Conservation (phyloP, 768 basidiomycete genomes). For the Nidularia sp. region DNA sequence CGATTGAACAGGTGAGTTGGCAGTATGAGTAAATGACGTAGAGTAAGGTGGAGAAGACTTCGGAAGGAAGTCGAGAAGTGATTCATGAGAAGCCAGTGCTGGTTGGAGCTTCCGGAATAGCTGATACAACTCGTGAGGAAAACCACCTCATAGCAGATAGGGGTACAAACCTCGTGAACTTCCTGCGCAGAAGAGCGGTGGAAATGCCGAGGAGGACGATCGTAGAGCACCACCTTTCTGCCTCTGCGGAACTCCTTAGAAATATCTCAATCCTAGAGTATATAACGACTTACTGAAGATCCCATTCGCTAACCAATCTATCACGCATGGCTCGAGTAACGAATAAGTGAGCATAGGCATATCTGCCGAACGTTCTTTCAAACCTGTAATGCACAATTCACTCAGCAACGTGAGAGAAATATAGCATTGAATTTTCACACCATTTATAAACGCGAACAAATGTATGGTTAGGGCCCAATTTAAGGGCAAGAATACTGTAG, state of each 20-base stretch:
- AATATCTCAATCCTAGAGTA: too few relatives aligned
- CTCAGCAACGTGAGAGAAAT: neutral
- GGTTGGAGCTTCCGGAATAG: conserved; percentile 47
- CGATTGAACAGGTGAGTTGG: too few relatives aligned
- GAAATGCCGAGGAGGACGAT: conserved; percentile 87
- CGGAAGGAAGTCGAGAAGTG: conserved; percentile 50
- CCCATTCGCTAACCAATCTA: conserved; percentile 66
- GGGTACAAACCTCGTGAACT: conserved; percentile 66
- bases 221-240: conserved; percentile 73
- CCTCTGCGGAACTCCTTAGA: conserved; percentile 61
- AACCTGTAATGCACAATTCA: conserved; percentile 48
- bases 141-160: neutral
- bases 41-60: conserved; percentile 47
- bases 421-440: conserved; percentile 35
- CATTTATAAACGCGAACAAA: conserved; percentile 73
- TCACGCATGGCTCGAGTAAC: conserved; percentile 88
- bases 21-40: conserved; percentile 55
- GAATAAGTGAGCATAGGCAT: conserved; percentile 87
- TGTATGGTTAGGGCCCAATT: conserved; percentile 61
- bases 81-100: conserved; percentile 23
- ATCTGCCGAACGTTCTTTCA: conserved; percentile 73
- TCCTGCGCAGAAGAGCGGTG: conserved; percentile 65
- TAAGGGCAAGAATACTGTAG: conserved; percentile 86
- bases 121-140: conserved; percentile 18
- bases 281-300: conserved; percentile 62